phyloP scores from a whole-genome alignment of 768 basidiomycete species.

The Mycena maculata region DNA sequence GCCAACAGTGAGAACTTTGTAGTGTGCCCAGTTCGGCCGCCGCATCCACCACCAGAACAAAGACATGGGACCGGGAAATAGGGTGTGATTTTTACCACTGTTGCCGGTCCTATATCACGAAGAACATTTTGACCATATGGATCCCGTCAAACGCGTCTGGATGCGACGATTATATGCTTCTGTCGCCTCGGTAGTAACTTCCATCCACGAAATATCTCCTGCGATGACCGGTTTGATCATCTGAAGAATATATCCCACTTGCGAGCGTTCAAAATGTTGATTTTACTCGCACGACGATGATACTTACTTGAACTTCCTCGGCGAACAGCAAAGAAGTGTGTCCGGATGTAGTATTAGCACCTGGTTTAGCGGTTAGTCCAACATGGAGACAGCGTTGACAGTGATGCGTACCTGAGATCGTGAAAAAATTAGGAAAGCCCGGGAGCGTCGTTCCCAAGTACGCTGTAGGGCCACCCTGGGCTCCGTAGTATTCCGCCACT shows the following conservation, averaged over 20 bases:
- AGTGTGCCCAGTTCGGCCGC: slow-evolving; percentile 47
- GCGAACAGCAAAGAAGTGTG: slow-evolving; percentile 58
- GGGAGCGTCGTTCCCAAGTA: slow-evolving; percentile 58
- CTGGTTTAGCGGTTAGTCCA: slow-evolving; percentile 36
- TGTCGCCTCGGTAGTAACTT: slow-evolving; percentile 50
- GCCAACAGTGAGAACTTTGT: slow-evolving; percentile 39
- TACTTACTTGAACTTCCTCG: slow-evolving; percentile 56
- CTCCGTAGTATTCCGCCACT: slow-evolving; percentile 54
- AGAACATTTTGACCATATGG: slow-evolving; percentile 49
- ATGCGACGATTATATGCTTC: slow-evolving; percentile 54
- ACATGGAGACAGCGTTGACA: too few relatives aligned
- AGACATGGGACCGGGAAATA: slow-evolving; percentile 47
- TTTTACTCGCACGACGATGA: not conserved
- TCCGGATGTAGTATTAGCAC: slow-evolving; percentile 58
- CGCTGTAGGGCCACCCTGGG: slow-evolving; percentile 55
- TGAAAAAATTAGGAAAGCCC: slow-evolving; percentile 60
- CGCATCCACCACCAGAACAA: slow-evolving; percentile 52
- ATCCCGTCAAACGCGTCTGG: slow-evolving; percentile 46
- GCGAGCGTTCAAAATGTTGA: not conserved
- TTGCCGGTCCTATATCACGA: slow-evolving; percentile 50
- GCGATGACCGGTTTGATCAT: slow-evolving; percentile 55
- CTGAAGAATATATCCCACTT: slow-evolving; percentile 58
- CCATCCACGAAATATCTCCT: slow-evolving; percentile 47
- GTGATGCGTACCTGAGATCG: slow-evolving; percentile 49
- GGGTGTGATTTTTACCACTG: slow-evolving; percentile 42